Base-by-base conservation (phyloP, 768 basidiomycete species). In the Filobasidium wieringae region DNA sequence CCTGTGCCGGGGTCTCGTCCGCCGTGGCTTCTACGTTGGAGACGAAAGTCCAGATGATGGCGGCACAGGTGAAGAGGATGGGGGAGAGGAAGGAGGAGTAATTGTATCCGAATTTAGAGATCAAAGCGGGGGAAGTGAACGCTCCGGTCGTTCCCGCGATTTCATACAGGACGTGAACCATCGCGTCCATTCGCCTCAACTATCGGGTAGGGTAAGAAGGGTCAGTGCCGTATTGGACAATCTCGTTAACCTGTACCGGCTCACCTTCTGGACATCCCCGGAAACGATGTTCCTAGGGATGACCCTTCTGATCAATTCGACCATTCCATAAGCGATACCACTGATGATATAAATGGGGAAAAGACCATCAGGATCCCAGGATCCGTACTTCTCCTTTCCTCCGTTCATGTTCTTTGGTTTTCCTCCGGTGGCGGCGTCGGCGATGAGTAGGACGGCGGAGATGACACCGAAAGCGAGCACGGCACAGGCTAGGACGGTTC, bases 61-160 rank as follows among this genome's bases (percentile, higher is more conserved):
- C 67, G 19, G 66, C 64, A 33, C 51, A 11, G 17, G 56, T 51
- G 58, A 69, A 68, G 57, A 67, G 57, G 43, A 65, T 39, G 19
- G 65, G 65, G 4, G 65, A 60, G 34, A 62, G 45, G 53, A 60
- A 39, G 59, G 63, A 64, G 4, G 55, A 56, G 47, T 60, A 63
- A 58, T 68, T 68, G 64, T 70, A 66, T 14, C 67, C 70, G 51
- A 66, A 66, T 12, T 58, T 62, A 9, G 57, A 57, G 57, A 72
- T 69, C 17, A 67, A 53, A 15, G 60, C 33, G 14, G 65, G 61
- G 0, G 69, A 70, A 12, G 66, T 60, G 36, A 72, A 64, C 0
- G 70, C 67, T 14, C 69, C 70, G 11, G 59, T 37, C 4, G 70
- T 70, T 19, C 70, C 70, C n/a, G 69, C 69, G 39, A 72, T 60